Evolutionary conservation across 495 filamentous ascomycete genomes (phyloP).

Genomic region (Hypomontagnella submonticulosa): DNA sequence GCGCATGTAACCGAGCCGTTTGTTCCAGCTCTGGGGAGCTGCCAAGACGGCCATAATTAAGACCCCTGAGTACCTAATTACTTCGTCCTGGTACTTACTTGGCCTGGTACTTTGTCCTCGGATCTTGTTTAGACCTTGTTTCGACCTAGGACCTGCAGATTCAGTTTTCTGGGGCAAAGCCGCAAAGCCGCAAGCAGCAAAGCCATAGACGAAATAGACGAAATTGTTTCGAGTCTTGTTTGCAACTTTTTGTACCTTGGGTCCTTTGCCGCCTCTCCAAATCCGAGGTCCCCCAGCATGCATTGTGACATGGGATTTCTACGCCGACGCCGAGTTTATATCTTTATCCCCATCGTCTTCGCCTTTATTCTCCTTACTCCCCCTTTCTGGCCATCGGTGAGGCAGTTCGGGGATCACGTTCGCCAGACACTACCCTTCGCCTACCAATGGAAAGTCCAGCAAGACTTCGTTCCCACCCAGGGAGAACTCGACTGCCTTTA

Average conservation of each 20-base stretch:
- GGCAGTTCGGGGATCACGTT: constrained; percentile 49
- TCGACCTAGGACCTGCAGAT: too few relatives aligned
- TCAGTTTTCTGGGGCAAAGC: too few relatives aligned
- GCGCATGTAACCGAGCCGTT: constrained; percentile 13
- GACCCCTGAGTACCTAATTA: constrained; percentile 4
- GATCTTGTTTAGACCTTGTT: constrained; percentile 2
- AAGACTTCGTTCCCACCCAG: constrained; percentile 50
- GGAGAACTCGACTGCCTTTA: constrained; percentile 54
- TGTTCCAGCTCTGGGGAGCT: constrained; percentile 20
- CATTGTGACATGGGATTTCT: constrained; percentile 38
- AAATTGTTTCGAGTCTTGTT: constrained; percentile 2
- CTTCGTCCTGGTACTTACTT: too few relatives aligned
- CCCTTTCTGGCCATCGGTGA: constrained; percentile 45
- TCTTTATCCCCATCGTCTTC: constrained; percentile 42
- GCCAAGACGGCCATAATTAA: constrained; percentile 30
- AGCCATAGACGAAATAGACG: background rate
- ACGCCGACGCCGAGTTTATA: constrained; percentile 36
- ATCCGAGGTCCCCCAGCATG: constrained; percentile 22
- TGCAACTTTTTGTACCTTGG: constrained; percentile 12
- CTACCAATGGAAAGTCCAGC: constrained; percentile 54
- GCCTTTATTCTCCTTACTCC: constrained; percentile 41
- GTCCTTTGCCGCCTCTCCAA: too few relatives aligned
- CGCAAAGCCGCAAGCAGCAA: too few relatives aligned
- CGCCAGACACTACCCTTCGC: constrained; percentile 56
- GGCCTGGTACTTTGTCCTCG: background rate